phyloP scores from a whole-genome alignment of 176 grass and related monocot genomes.

The Echinochloa phyllopogon region DNA sequence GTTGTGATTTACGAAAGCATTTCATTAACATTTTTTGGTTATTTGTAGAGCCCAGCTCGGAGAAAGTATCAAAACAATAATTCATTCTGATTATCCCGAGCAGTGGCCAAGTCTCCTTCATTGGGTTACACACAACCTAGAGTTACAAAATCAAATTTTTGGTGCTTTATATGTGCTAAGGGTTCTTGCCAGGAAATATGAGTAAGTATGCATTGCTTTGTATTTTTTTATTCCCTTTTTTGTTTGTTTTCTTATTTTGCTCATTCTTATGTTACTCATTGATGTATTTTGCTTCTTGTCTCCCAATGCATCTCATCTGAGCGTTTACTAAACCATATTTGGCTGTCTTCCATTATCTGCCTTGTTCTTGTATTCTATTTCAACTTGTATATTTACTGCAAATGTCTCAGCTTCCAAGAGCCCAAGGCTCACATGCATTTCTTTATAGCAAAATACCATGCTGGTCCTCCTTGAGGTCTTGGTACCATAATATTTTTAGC shows the following conservation, averaged over 20 bases:
- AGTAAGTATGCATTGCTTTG: conserved; percentile 60
- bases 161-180: conserved; percentile 93
- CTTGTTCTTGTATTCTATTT: conserved; percentile 21
- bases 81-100: conserved; percentile 91
- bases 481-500: neutral
- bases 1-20: conserved; percentile 17
- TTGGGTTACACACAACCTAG: conserved; percentile 83
- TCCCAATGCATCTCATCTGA: neutral
- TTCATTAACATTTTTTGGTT: conserved; percentile 30
- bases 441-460: neutral
- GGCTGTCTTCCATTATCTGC: neutral
- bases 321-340: conserved; percentile 7
- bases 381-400: neutral
- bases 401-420: neutral
- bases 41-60: conserved; percentile 85
- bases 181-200: conserved; percentile 92
- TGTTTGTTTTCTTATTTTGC: neutral
- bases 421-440: neutral
- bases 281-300: neutral
- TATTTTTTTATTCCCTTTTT: neutral
- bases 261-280: neutral
- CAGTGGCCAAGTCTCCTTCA: conserved; percentile 92
- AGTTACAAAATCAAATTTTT: conserved; percentile 84
- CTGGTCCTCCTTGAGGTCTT: neutral
- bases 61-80: conserved; percentile 96